Evolutionary conservation across 2,329 filamentous ascomycete genomes (phyloP), one percentile per base, ranked within the genome.

Genomic region (Aspergillus fumigatiaffinis): DNA sequence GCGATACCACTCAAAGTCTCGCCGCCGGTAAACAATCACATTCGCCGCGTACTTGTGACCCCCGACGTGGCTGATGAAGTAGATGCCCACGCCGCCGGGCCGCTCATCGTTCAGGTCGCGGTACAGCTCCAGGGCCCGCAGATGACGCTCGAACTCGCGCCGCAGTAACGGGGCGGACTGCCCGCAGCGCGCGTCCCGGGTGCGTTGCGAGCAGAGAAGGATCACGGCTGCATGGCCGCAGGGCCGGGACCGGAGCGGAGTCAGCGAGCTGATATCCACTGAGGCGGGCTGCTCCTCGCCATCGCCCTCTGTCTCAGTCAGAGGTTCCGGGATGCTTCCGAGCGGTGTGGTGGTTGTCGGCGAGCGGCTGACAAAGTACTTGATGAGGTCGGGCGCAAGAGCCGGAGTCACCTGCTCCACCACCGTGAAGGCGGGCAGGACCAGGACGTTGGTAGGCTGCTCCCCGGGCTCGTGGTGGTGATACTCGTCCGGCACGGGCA

Each of bases 11-110:
- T 73, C 70, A 25, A 74, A 70, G 60, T 72, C 75, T 7, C 81
- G 79, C 20, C 83, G 82, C 9, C 94, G 84, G 73, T 99, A 97
- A 1, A 99, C 81, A 79, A 99, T 90, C 66, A 97, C 86, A 68
- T 99, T 99, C 28, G 94, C 94, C 50, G 88, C 87, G 77, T 96
- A 97, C 78, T 97, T 97, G 79, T 99, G 94, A 0, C 94, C 94
- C 28, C 94, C 94, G 2, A 97, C 92, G 70, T 99, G 94, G 64
- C 87, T 93, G 70, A 97, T 95, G 71, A 97, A 97, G 77, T 96
- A 96, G 63, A 99, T 90, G 0, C 91, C 93, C 5, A 97, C 93
- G 12, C 94, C 94, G 10, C 93, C 93, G 0, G 92, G 91, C 57
- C 94, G 80, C 73, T 92, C 87, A 72, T 99, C 94, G 70, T 95